Evolutionary conservation across 352 stramenopile genomes (phyloP), one percentile per base, ranked within the genome.

Genomic region (Phytophthora megakarya): DNA sequence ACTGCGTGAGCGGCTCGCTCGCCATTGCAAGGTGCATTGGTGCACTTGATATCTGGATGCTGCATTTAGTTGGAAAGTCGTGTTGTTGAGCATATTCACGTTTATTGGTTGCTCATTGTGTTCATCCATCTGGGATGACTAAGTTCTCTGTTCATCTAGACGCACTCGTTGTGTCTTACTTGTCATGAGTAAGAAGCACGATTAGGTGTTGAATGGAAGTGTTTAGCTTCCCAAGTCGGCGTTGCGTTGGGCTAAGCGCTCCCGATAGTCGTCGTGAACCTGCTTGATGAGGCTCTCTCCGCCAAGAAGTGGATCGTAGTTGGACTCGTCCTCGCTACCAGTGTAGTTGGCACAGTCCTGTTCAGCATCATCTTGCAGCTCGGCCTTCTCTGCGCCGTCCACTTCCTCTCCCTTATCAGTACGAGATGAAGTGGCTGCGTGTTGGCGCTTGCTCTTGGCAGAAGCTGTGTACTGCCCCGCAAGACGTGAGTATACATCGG

Each of bases 391-490:
- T 21, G 65, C 63, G 16, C 40, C 42, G n/a, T 81, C 65, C 15
- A 54, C 67, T 25, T 83, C 72, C 30, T 78, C 83, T 1, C 37
- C 40, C 33, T 74, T 81, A 3, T 62, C 47, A 13, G 76, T 75
- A 4, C 78, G 76, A 40, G 52, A 60, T 21, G 51, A 18, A 50
- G 65, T 52, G 28, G 61, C 44, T 3, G 75, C 69, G 5, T 75
- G 70, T 37, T 95, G 84, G 22, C 86, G 79, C 45, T 95, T 95
- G 64, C 67, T 93, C 56, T 95, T 85, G 9, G 86, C 85, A 16
- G 86, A 93, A 11, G 83, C 80, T 2, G 86, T 95, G 70, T 93
- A 95, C 40, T 92, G 84, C 15, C 80, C 84, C 8, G 84, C 86
- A 30, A 95, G 75, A 19, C 86, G 70, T 9, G 84, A 90, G 78